Percentiles rank a stretch among this genome's conserved stretches.
Evolutionary conservation across 2,329 filamentous ascomycete genomes (phyloP).

Genomic region (Neurospora sp.): DNA sequence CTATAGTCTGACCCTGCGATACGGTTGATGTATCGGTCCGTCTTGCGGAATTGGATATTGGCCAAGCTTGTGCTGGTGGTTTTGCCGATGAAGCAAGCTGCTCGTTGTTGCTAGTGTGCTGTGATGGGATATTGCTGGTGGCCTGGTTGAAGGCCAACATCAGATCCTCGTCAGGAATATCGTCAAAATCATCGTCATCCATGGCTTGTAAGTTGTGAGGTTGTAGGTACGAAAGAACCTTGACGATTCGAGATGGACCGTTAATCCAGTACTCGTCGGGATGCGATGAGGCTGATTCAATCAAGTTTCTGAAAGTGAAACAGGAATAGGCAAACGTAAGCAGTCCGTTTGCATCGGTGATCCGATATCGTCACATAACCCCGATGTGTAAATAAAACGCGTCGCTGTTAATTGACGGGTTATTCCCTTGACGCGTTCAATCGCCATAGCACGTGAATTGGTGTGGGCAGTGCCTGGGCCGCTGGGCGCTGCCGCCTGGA

Average conservation of each 20-base stretch:
- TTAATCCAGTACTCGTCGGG: neutral
- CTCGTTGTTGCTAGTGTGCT: neutral
- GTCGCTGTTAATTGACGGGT: neutral
- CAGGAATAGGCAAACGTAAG: neutral
- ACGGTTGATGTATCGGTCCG: neutral
- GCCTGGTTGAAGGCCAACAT: conserved; percentile 39
- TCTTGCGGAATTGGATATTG: neutral
- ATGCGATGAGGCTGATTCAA: neutral
- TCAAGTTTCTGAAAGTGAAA: neutral
- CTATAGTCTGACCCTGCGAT: neutral
- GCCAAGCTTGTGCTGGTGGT: neutral
- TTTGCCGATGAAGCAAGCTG: neutral
- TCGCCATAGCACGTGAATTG: conserved; percentile 9
- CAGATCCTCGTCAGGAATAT: conserved; percentile 56
- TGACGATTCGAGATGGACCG: neutral
- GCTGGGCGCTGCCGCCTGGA: neutral
- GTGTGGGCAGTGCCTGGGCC: neutral
- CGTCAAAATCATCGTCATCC: conserved; percentile 51
- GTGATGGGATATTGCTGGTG: conserved; percentile 4
- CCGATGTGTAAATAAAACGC: neutral
- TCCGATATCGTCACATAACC: neutral
- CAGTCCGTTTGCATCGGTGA: neutral
- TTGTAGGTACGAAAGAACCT: neutral
- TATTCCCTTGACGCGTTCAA: neutral
- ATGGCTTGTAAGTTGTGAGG: conserved; percentile 21